phyloP scores from a whole-genome alignment of 352 stramenopile species.

The Phytopythium ostracodes region DNA sequence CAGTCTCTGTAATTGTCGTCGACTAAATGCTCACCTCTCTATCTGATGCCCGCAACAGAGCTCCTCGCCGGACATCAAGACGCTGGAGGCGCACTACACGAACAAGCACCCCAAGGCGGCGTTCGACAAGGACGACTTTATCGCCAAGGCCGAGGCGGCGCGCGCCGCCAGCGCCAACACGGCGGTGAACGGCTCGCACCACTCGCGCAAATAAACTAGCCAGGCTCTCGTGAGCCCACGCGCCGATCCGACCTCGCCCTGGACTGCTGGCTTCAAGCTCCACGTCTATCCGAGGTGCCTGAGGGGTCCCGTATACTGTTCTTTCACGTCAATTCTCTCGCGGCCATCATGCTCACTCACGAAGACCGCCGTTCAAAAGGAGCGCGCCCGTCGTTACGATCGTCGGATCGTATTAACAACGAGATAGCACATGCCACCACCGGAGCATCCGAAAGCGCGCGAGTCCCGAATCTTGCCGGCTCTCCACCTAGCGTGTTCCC shows the following conservation, averaged over 20 bases:
- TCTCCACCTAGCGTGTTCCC: not conserved
- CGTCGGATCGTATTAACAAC: not conserved
- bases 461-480: not conserved
- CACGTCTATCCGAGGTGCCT: not conserved
- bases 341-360: not conserved
- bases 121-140: conserved; percentile 49
- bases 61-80: conserved; percentile 60
- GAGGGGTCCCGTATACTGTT: not conserved
- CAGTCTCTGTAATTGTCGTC: no score
- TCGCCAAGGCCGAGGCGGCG: conserved; percentile 45
- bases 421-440: not conserved
- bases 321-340: not conserved
- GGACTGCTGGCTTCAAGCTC: no score
- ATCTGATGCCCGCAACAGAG: conserved; percentile 19
- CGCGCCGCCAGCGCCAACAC: conserved; percentile 28
- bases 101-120: conserved; percentile 55
- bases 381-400: not conserved
- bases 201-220: conserved; percentile 14
- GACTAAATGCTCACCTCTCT: not conserved
- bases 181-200: conserved; percentile 38
- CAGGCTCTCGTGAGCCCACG: not conserved
- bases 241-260: not conserved
- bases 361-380: not conserved
- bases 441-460: not conserved
- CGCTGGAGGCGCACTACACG: conserved; percentile 48